A percentile compares a stretch with the other conserved stretches of the same genome.
phyloP scores from a whole-genome alignment of 23 red algal species.

The Gracilaria domingensis region DNA sequence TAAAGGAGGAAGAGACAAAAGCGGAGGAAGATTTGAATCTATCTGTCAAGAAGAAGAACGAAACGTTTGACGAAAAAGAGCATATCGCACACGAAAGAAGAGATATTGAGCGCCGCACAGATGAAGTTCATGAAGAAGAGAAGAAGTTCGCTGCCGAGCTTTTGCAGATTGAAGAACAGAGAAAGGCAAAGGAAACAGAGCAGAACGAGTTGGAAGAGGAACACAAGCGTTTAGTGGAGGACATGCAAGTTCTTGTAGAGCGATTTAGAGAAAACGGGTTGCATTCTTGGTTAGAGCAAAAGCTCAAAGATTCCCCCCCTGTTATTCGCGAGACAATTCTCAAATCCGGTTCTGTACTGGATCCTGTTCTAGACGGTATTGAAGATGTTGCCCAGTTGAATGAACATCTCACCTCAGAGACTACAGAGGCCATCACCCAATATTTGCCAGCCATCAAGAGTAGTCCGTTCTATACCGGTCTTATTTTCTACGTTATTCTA shows the following conservation, averaged over 20 bases:
- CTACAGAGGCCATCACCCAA: constrained; percentile 55
- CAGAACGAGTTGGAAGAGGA: constrained; percentile 61
- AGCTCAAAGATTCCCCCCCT: constrained; percentile 52
- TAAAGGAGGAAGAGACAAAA: constrained; percentile 43
- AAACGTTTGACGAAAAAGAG: constrained; percentile 69
- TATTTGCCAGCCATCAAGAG: constrained; percentile 65
- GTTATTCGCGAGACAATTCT: constrained; percentile 67
- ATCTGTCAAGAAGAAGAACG: constrained; percentile 54
- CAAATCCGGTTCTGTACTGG: constrained; percentile 55
- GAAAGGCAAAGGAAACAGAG: constrained; percentile 49
- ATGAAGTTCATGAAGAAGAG: constrained; percentile 43
- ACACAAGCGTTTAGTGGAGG: constrained; percentile 49
- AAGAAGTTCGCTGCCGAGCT: constrained; percentile 40
- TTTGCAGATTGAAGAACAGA: constrained; percentile 14
- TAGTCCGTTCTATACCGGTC: constrained; percentile 73
- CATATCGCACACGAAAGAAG: constrained; percentile 52
- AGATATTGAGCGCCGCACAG: constrained; percentile 43
- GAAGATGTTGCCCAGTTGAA: constrained; percentile 72
- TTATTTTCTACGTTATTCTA: constrained; percentile 77
- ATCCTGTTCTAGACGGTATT: constrained; percentile 62
- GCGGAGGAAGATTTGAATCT: constrained; percentile 50
- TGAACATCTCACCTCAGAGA: constrained; percentile 65
- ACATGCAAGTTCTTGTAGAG: constrained; percentile 51
- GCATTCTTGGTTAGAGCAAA: constrained; percentile 62
- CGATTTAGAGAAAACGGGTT: constrained; percentile 69